Percentiles rank a stretch among this genome's conserved stretches.
Conservation (phyloP, 208 protist species). For the Trichomonas tenax region DNA sequence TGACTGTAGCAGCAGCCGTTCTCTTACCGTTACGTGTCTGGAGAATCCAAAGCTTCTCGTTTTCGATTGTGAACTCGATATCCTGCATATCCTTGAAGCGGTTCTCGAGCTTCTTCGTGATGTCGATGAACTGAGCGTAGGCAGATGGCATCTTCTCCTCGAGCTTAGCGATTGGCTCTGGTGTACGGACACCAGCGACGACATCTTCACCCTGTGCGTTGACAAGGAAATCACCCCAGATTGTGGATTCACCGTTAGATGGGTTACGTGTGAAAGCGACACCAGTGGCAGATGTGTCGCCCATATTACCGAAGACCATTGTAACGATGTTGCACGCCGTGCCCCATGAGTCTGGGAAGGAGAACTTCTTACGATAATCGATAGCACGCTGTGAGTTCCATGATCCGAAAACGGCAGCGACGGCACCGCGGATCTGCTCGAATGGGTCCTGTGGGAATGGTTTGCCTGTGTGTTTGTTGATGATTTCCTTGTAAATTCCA, state of each 20-base stretch:
- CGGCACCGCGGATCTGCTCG: not conserved
- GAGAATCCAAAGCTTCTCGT: not conserved
- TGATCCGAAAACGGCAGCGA: not conserved
- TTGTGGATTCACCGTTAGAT: not conserved
- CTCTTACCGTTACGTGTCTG: not conserved
- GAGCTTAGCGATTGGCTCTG: not conserved
- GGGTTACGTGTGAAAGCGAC: not conserved
- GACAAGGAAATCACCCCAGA: not conserved
- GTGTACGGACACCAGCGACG: no score
- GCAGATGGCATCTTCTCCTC: no score
- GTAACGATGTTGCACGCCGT: not conserved
- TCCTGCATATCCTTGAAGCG: slow-evolving; percentile 2
- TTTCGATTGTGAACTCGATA: not conserved
- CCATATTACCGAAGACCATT: not conserved
- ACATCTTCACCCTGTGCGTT: not conserved
- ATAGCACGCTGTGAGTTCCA: not conserved
- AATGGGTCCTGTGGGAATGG: not conserved
- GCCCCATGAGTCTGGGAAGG: not conserved
- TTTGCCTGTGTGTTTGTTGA: not conserved
- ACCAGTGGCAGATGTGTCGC: not conserved
- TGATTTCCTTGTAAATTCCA: not conserved
- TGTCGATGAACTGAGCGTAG: not conserved
- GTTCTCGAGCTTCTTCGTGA: not conserved
- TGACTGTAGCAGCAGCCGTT: not conserved
- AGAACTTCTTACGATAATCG: not conserved